Percentiles rank a stretch among this genome's conserved stretches.
Conservation (phyloP, 1,139 yeast genomes). For the Magnusiomyces tetraspermus region DNA sequence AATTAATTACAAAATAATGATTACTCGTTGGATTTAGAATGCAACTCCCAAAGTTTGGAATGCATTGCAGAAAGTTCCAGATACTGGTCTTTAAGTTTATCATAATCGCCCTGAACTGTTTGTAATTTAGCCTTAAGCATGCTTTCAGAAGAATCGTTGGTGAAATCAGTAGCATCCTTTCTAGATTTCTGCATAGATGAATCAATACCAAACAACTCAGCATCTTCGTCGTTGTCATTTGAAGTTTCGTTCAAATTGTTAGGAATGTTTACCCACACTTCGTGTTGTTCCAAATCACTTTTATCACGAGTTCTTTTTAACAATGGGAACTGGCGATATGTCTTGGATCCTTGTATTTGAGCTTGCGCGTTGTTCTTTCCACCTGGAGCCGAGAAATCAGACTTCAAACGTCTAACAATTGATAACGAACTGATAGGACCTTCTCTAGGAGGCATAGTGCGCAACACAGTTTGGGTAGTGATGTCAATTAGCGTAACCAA, state of each 20-base stretch:
- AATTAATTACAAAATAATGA: no score
- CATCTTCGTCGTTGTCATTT: not conserved
- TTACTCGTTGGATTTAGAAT: conserved; percentile 7
- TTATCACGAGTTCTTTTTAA: conserved; percentile 23
- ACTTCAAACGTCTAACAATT: not conserved
- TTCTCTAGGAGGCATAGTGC: conserved; percentile 48
- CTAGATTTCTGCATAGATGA: conserved; percentile 2
- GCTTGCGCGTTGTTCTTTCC: not conserved
- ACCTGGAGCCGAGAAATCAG: not conserved
- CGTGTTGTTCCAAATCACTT: conserved; percentile 19
- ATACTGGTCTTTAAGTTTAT: conserved; percentile 19
- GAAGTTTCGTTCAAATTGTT: not conserved
- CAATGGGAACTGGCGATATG: conserved; percentile 19
- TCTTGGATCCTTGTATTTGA: not conserved
- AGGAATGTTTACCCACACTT: conserved; percentile 19
- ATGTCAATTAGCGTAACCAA: conserved; percentile 61
- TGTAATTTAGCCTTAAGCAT: conserved; percentile 21
- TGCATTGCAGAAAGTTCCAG: conserved; percentile 20
- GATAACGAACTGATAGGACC: conserved; percentile 15
- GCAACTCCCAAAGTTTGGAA: conserved; percentile 25
- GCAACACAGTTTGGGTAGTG: conserved; percentile 65
- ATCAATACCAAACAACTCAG: not conserved
- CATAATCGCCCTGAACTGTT: conserved; percentile 20
- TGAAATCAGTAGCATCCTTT: conserved; percentile 2
- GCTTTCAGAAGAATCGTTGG: conserved; percentile 12